phyloP scores from a whole-genome alignment of 2,329 filamentous ascomycete genomes.

The Sporothrix pallida region DNA sequence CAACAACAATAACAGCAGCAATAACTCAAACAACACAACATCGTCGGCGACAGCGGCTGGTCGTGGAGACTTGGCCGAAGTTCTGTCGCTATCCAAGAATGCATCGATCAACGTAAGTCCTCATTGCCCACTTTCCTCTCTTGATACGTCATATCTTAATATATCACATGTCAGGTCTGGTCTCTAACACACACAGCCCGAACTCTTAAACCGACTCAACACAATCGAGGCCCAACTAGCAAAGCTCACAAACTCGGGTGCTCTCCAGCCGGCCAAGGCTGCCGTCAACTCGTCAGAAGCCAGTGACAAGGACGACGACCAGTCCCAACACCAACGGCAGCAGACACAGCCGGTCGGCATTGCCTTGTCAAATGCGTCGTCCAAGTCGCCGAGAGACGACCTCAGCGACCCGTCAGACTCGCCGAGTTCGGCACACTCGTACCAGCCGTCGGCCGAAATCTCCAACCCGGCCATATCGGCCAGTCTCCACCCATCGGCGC shows the following conservation, averaged over 20 bases:
- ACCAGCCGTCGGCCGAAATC: neutral
- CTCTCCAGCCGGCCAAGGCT: neutral
- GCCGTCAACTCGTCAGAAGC: neutral
- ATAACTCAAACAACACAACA: neutral
- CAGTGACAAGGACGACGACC: neutral
- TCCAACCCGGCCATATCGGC: neutral
- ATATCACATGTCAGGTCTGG: neutral
- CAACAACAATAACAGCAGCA: neutral
- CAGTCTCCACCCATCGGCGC: neutral
- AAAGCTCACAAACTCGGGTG: neutral
- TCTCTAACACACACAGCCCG: neutral
- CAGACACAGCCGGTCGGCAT: neutral
- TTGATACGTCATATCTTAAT: neutral
- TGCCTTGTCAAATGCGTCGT: neutral
- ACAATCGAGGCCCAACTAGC: constrained; percentile 1
- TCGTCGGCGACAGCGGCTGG: neutral
- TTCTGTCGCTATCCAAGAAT: neutral
- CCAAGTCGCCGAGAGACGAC: neutral
- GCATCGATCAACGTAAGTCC: neutral
- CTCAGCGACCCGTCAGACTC: neutral
- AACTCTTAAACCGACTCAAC: neutral
- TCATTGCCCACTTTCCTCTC: neutral
- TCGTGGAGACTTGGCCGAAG: neutral
- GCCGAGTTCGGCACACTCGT: neutral
- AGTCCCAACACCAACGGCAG: neutral